Evolutionary conservation across 495 filamentous ascomycete species (phyloP), one percentile per base, ranked within the genome.

Genomic region (Pseudevernia furfuracea): DNA sequence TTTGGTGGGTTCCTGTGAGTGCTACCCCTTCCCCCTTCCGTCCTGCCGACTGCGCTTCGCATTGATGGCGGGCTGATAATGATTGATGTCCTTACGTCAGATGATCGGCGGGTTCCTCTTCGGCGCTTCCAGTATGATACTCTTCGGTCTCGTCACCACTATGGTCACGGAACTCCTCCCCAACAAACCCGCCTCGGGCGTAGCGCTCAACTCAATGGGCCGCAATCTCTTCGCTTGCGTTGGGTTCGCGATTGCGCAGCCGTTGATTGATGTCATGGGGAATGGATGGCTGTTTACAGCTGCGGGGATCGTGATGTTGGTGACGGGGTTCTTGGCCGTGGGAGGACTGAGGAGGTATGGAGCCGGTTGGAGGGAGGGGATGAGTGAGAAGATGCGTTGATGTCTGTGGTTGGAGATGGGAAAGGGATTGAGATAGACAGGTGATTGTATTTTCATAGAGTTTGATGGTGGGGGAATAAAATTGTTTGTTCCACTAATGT

Each of bases 151-250:
- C 60, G 80, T 82, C 1, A 92, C 88, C 10, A 92, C 89, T 2
- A 91, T 94, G 88, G 75, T 92, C 64, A 92, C 89, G 0, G 93
- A 97, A 72, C 96, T 97, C 75, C 88, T 97, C 84, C 91, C 93
- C 0, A 79, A 82, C 32, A 80, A 82, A 55, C 87, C 87, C 10
- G 87, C 84, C 15, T 79, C 81, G 5, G 92, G 92, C 1, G 89
- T 97, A 8, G 93, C 93, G 7, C 81, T 96, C 34, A 82, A 81
- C 66, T 81, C 80, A 61, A 91, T 96, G 72, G 80, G 96, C 63
- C 78, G 93, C 32, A 97, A 96, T 65, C 91, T 96, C 28, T 91
- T 93, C 67, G 84, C 83, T 4, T 94, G 88, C 68, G 82, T 93
- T 0, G 92, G 89, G 0, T 84, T 80, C 12, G 73, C 94, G 7